Evolutionary conservation across 805 yeast genomes (phyloP), one percentile per base, ranked within the genome.

Genomic region (Starmerella geochares): DNA sequence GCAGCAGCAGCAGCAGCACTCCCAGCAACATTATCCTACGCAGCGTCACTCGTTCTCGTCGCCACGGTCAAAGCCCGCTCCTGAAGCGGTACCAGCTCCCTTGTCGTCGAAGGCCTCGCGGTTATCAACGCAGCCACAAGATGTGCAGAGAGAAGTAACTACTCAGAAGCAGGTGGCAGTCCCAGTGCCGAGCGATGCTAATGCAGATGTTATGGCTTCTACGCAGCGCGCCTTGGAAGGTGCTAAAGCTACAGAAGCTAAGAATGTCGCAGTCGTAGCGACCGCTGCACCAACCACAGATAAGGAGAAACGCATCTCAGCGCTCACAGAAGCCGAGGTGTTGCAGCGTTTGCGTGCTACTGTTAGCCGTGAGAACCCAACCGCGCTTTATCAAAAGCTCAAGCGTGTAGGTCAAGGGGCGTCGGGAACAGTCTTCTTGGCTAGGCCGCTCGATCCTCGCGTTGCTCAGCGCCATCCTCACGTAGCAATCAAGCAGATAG

Each of bases 321-420:
- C 79, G 14, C 71, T 87, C 77, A 81, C 84, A n/a, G 96, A 90
- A 59, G 79, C 85, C 41, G 96, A 90, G 68, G 75, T 86, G 21
- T 76, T 90, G 75, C 79, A 83, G 35, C 85, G 83, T 60, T 71
- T 92, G 57, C 77, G 81, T 52, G 77, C 86, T 3, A 95, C 88
- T 28, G 95, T 92, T 9, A 79, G 81, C 56, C 78, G 76, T 59
- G 75, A 78, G 38, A 95, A 92, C 67, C 99, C 99, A n/a, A 73
- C 86, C 6, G 82, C 86, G 4, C 56, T 66, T 17, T 71, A 66
- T 53, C 67, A 69, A 48, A 70, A 66, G 54, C 59, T 90, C 54
- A 74, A 77, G 33, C 88, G 90, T 65, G 82, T 92, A 55, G 99
- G 99, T 1, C 98, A 92, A 69, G 98, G 99, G 62, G 98, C 98